A percentile compares a stretch with the other conserved stretches of the same genome.
Evolutionary conservation across 805 yeast species (phyloP).

Genomic region (Jamesozyma jinghongensis): DNA sequence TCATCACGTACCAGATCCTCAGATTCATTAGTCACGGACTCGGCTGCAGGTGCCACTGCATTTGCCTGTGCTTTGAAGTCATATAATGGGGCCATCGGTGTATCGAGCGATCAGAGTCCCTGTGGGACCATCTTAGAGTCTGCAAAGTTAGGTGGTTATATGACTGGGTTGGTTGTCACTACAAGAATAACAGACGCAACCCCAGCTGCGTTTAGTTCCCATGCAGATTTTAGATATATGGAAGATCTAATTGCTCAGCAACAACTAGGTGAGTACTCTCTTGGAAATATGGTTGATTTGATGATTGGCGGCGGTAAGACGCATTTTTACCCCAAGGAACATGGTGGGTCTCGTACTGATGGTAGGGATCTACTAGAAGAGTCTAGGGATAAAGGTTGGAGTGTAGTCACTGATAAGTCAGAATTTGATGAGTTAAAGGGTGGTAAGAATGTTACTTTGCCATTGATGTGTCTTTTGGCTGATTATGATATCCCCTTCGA

Average conservation of each 20-base stretch:
- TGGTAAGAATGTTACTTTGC: conserved; percentile 62
- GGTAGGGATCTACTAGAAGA: conserved; percentile 56
- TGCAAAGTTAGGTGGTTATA: conserved; percentile 67
- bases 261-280: conserved; percentile 70
- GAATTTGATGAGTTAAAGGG: conserved; percentile 47
- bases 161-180: conserved; percentile 86
- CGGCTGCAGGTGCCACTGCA: conserved; percentile 97
- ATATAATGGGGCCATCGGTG: conserved; percentile 91
- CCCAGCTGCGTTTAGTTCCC: conserved; percentile 83
- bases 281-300: conserved; percentile 74
- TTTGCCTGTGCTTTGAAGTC: conserved; percentile 77
- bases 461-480: conserved; percentile 69
- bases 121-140: conserved; percentile 88
- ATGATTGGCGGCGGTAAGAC: conserved; percentile 90
- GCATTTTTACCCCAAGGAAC: conserved; percentile 51
- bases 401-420: conserved; percentile 54
- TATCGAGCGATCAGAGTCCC: conserved; percentile 47
- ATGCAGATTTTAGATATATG: conserved; percentile 63
- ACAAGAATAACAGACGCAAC: conserved; percentile 92
- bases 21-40: conserved; percentile 74
- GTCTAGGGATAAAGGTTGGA: conserved; percentile 52
- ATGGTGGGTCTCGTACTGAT: conserved; percentile 43
- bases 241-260: conserved; percentile 85
- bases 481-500: conserved; percentile 77
- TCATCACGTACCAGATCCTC: conserved; percentile 77